Percentiles rank a stretch among this genome's conserved stretches.
Conservation (phyloP, 2,329 filamentous ascomycete genomes). For the Trichoderma sp. region DNA sequence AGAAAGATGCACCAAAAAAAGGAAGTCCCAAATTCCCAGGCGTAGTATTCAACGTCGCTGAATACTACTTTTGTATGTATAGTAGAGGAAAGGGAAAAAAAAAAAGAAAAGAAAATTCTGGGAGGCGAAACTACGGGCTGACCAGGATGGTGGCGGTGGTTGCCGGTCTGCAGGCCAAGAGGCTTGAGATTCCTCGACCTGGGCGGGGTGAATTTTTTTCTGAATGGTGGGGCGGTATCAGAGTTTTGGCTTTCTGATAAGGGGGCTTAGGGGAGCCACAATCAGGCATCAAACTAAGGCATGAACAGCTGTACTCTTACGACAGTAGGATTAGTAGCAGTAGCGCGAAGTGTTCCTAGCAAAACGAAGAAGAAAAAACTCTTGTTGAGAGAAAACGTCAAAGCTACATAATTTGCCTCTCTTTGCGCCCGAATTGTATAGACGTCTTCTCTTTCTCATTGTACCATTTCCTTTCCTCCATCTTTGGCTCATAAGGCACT, state of each 20-base stretch:
- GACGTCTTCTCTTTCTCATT: background rate
- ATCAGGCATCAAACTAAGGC: constrained; percentile 42
- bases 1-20: constrained; percentile 26
- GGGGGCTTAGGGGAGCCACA: constrained; percentile 20
- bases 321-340: background rate
- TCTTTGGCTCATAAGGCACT: background rate
- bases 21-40: constrained; percentile 23
- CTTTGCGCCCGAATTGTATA: background rate
- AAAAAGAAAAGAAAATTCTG: constrained; percentile 24
- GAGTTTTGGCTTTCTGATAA: constrained; percentile 36
- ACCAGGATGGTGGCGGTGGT: constrained; percentile 7
- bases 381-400: background rate
- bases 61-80: constrained; percentile 20
- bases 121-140: constrained; percentile 3
- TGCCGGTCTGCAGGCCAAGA: constrained; percentile 2
- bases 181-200: constrained; percentile 27
- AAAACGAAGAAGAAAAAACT: background rate
- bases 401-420: background rate
- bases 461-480: background rate
- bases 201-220: constrained; percentile 46
- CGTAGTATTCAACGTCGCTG: constrained; percentile 19
- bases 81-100: constrained; percentile 27
- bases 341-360: background rate
- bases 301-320: constrained; percentile 29
- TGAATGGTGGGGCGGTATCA: constrained; percentile 44